Conservation (phyloP, 2,329 filamentous ascomycete genomes). For the Hortaea werneckii region DNA sequence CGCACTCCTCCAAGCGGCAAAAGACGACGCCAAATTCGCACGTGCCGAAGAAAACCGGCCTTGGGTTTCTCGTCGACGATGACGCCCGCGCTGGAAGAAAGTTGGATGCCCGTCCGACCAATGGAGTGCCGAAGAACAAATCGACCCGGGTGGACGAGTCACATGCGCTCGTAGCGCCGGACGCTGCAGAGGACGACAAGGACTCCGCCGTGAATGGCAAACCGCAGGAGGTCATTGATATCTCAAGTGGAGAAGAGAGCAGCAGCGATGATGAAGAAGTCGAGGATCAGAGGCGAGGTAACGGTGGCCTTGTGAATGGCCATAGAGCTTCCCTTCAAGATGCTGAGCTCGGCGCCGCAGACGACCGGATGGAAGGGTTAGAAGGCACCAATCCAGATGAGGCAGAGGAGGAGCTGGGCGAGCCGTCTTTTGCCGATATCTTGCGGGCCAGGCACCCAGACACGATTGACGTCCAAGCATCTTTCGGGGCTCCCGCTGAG, state of each 20-base stretch:
- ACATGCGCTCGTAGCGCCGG: constrained; percentile 40
- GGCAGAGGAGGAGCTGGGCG: constrained; percentile 15
- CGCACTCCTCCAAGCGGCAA: constrained; percentile 22
- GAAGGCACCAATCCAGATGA: background rate
- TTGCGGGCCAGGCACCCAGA: constrained; percentile 59
- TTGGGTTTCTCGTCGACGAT: constrained; percentile 27
- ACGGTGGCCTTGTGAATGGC: constrained; percentile 9
- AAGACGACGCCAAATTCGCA: constrained; percentile 25
- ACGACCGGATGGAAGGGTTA: constrained; percentile 3
- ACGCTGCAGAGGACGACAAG: constrained; percentile 30
- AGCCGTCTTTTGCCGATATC: constrained; percentile 78
- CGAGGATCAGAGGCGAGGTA: constrained; percentile 1
- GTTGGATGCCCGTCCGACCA: constrained; percentile 39
- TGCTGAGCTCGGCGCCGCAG: constrained; percentile 15
- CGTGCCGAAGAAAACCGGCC: constrained; percentile 18
- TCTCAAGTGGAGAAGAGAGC: constrained; percentile 37
- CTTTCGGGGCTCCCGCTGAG: constrained; percentile 35
- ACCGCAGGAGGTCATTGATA: constrained; percentile 33
- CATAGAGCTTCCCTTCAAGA: constrained; percentile 6
- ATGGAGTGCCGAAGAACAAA: constrained; percentile 41
- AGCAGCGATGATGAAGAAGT: constrained; percentile 14
- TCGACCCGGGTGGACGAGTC: constrained; percentile 49
- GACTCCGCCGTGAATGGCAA: constrained; percentile 25
- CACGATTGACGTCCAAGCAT: constrained; percentile 63
- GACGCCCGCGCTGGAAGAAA: constrained; percentile 26